A percentile compares a stretch with the other conserved stretches of the same genome.
phyloP scores from a whole-genome alignment of 768 basidiomycete species.

The Trametes coccinea region DNA sequence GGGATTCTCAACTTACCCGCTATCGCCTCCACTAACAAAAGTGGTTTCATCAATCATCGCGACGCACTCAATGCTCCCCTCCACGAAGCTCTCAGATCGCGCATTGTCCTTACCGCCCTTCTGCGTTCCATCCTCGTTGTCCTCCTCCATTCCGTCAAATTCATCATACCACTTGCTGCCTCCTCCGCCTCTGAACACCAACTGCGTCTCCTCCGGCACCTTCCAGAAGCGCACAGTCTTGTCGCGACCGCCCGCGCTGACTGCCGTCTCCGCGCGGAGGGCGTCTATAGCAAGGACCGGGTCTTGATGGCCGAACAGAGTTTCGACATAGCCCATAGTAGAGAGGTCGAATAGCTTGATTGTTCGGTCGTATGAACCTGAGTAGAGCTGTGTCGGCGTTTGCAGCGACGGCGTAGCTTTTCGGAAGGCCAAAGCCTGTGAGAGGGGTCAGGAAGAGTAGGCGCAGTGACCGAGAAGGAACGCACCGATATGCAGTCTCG shows the following conservation, averaged over 20 bases:
- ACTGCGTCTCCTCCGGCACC: slow-evolving; percentile 89
- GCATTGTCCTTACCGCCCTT: slow-evolving; percentile 34
- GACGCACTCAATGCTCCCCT: slow-evolving; percentile 90
- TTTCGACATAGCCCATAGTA: slow-evolving; percentile 93
- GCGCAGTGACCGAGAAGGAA: slow-evolving; percentile 21
- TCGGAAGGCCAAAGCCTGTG: slow-evolving; percentile 70
- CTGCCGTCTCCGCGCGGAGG: slow-evolving; percentile 78
- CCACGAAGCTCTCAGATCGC: slow-evolving; percentile 59
- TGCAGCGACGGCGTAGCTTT: slow-evolving; percentile 51
- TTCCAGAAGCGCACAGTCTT: slow-evolving; percentile 96
- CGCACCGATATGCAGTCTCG: slow-evolving; percentile 70
- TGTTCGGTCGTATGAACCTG: slow-evolving; percentile 83
- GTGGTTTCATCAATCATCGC: slow-evolving; percentile 95
- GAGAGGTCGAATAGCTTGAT: slow-evolving; percentile 82
- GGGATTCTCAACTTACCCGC: slow-evolving; percentile 64
- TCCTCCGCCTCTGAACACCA: slow-evolving; percentile 96
- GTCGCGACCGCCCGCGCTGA: slow-evolving; percentile 89
- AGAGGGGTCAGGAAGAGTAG: background rate
- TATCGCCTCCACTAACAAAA: slow-evolving; percentile 93
- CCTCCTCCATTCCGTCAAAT: slow-evolving; percentile 72
- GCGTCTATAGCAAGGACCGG: slow-evolving; percentile 75
- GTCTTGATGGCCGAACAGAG: slow-evolving; percentile 96
- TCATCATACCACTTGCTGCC: slow-evolving; percentile 77
- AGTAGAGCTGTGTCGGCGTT: slow-evolving; percentile 55
- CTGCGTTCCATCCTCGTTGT: slow-evolving; percentile 41